phyloP scores from a whole-genome alignment of 2,329 filamentous ascomycete genomes.

The Penicillium janthinellum region DNA sequence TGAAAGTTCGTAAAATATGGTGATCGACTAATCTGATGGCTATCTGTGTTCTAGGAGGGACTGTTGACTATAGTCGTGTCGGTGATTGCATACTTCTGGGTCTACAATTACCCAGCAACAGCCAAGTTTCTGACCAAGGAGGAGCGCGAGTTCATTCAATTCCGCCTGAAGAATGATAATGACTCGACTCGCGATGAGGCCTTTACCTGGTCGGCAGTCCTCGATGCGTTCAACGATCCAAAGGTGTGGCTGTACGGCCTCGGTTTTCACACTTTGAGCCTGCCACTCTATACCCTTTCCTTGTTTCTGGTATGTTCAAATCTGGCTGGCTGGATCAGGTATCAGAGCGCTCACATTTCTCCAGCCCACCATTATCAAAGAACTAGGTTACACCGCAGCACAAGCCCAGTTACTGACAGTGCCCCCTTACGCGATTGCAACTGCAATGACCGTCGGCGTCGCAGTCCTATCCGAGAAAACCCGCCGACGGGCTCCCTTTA shows the following conservation, averaged over 20 bases:
- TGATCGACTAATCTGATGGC: background rate
- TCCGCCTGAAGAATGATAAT: constrained; percentile 66
- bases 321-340: background rate
- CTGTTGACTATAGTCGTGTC: constrained; percentile 65
- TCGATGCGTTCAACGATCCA: constrained; percentile 61
- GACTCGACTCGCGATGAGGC: constrained; percentile 69
- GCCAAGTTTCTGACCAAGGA: constrained; percentile 46
- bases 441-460: constrained; percentile 59
- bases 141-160: constrained; percentile 62
- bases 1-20: too few species aligned
- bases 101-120: constrained; percentile 47
- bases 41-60: constrained; percentile 56
- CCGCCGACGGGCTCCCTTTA: constrained; percentile 62
- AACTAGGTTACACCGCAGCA: constrained; percentile 45
- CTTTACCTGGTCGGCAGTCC: constrained; percentile 69
- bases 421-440: constrained; percentile 66
- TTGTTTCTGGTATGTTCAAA: constrained; percentile 36
- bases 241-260: constrained; percentile 26
- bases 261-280: constrained; percentile 20
- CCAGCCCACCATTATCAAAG: constrained; percentile 47
- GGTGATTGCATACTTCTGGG: constrained; percentile 41
- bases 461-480: constrained; percentile 64
- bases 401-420: constrained; percentile 60
- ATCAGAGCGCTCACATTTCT: background rate
- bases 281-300: constrained; percentile 46